Evolutionary conservation across 2,329 filamentous ascomycete species (phyloP).

Genomic region (Aspergillus hiratsukae): DNA sequence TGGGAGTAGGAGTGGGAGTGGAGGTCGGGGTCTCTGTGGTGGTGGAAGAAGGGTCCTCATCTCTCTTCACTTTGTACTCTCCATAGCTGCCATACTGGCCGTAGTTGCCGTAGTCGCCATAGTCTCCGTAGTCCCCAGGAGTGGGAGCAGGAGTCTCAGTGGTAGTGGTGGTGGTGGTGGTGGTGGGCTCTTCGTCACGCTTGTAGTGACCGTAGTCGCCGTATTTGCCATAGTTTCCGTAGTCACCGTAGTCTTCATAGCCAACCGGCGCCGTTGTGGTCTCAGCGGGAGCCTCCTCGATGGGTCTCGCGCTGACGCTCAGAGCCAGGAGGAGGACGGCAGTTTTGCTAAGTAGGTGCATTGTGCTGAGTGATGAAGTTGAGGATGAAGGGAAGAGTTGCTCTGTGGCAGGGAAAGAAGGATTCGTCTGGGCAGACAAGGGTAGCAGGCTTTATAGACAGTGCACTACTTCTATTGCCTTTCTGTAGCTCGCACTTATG

Average conservation of each 20-base stretch:
- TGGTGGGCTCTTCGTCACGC: not conserved
- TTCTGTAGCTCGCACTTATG: not conserved
- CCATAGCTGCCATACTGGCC: conserved; percentile 12
- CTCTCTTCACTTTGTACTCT: conserved; percentile 3
- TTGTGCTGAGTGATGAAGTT: not conserved
- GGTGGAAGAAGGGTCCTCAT: not conserved
- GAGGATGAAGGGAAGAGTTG: not conserved
- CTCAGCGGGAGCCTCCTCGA: not conserved
- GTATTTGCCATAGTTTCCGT: conserved; percentile 7
- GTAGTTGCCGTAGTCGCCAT: conserved; percentile 11
- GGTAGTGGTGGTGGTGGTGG: not conserved
- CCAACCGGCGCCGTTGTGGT: not conserved
- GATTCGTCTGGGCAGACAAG: not conserved
- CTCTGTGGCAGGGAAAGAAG: not conserved
- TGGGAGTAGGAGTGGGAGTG: not conserved
- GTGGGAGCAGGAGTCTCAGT: not conserved
- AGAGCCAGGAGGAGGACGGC: not conserved
- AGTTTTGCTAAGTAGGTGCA: not conserved
- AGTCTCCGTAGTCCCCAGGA: not conserved
- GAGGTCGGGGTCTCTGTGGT: not conserved
- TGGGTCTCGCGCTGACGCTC: not conserved
- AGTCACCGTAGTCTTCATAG: not conserved
- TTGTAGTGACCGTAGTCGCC: conserved; percentile 10
- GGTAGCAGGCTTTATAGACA: not conserved
- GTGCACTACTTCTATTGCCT: not conserved